These are phyloP conservation scores for Coffea eugenioides DNA, from an alignment of 257 asterid genomes.

Conservation along the genomic window DNA sequence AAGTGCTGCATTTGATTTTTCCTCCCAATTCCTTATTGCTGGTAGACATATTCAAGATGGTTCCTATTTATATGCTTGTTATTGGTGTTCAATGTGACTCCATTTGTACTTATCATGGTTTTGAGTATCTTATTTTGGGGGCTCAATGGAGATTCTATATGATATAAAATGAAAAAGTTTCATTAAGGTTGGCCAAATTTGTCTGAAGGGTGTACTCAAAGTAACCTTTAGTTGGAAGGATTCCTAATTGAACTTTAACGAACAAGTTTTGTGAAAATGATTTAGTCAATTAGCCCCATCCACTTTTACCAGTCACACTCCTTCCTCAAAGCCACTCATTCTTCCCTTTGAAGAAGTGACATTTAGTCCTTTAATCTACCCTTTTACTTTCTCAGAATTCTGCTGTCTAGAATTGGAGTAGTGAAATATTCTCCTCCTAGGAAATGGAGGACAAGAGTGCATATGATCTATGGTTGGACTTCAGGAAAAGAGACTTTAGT, in stretches of 20 bases:
- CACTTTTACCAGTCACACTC: slow-evolving; percentile 6
- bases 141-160: neutral
- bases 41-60: neutral
- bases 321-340: slow-evolving; percentile 11
- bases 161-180: neutral
- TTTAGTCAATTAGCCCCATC: neutral
- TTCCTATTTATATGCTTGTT: neutral
- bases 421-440: neutral
- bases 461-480: neutral
- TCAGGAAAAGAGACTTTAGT: too few relatives aligned
- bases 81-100: neutral
- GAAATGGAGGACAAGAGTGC: neutral
- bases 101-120: neutral
- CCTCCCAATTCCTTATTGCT: neutral
- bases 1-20: neutral
- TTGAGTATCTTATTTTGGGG: neutral
- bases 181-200: neutral
- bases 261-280: slow-evolving; percentile 1
- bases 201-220: slow-evolving; percentile 26
- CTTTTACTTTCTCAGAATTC: neutral
- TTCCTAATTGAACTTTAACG: slow-evolving; percentile 11
- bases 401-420: neutral
- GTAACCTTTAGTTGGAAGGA: slow-evolving; percentile 32
- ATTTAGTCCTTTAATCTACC: neutral
- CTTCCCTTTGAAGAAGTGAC: neutral